A percentile compares a stretch with the other conserved stretches of the same genome.
Evolutionary conservation across 192 early-diverging fungal species (phyloP).

Genomic region (Pilaira anomala): DNA sequence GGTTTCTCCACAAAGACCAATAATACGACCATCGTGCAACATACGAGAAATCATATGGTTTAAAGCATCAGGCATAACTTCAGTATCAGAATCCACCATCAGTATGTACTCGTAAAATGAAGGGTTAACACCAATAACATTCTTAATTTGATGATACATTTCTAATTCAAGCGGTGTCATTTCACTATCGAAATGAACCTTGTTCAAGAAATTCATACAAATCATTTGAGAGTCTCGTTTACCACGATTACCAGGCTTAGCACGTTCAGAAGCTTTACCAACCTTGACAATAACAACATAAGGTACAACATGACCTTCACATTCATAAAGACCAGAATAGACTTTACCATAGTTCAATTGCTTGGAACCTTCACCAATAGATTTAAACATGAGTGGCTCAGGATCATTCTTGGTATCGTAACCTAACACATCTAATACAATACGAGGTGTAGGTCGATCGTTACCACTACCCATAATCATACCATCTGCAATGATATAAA

Average conservation of each 20-base stretch:
- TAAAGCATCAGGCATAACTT: conserved; percentile 85
- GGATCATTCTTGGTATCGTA: conserved; percentile 78
- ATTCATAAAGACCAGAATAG: conserved; percentile 94
- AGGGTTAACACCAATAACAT: conserved; percentile 97
- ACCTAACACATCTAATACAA: conserved; percentile 89
- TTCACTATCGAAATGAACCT: conserved; percentile 89
- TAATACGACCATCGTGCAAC: conserved; percentile 86
- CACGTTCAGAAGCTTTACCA: conserved; percentile 80
- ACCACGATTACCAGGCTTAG: conserved; percentile 90
- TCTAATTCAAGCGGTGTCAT: conserved; percentile 98
- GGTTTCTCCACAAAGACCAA: conserved; percentile 96
- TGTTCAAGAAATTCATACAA: conserved; percentile 96
- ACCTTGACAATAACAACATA: conserved; percentile 94
- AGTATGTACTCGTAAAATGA: conserved; percentile 94
- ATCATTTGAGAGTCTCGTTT: conserved; percentile 99
- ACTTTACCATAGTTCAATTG: conserved; percentile 96
- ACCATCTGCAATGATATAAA: conserved; percentile 90
- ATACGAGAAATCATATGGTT: conserved; percentile 90
- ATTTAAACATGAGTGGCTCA: conserved; percentile 81
- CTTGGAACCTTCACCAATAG: conserved; percentile 87
- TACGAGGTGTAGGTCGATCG: conserved; percentile 90
- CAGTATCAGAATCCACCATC: conserved; percentile 98
- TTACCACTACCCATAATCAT: conserved; percentile 97
- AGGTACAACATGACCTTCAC: conserved; percentile 90
- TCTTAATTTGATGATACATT: conserved; percentile 98